Conservation (phyloP, 2,329 filamentous ascomycete genomes). For the Fusarium tanahbumbuense region DNA sequence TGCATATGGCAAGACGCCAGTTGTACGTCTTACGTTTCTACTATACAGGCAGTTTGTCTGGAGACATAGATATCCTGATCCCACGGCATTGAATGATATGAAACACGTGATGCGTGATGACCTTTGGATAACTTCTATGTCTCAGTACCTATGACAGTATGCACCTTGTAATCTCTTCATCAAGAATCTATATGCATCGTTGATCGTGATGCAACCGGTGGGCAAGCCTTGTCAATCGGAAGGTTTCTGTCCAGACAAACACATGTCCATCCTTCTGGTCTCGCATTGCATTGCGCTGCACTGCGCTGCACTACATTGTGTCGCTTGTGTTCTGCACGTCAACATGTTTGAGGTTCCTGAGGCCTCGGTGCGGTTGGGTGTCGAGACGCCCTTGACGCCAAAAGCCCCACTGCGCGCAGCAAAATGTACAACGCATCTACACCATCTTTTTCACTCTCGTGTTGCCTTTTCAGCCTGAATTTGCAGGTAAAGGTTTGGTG, state of each 20-base stretch:
- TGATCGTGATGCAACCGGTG: slow-evolving; percentile 35
- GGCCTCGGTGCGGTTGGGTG: slow-evolving; percentile 60
- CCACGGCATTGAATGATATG: slow-evolving; percentile 32
- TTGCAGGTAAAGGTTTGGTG: not conserved
- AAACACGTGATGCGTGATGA: not conserved
- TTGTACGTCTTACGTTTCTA: slow-evolving; percentile 32
- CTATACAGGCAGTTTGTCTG: slow-evolving; percentile 22
- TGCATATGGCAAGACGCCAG: slow-evolving; percentile 34
- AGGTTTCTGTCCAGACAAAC: slow-evolving; percentile 35
- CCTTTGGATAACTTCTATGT: not conserved
- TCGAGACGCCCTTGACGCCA: slow-evolving; percentile 59
- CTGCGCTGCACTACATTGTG: slow-evolving; percentile 9
- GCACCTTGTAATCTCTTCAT: slow-evolving; percentile 17
- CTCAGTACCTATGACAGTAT: not conserved
- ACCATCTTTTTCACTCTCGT: slow-evolving; percentile 38
- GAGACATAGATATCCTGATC: slow-evolving; percentile 23
- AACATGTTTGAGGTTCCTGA: slow-evolving; percentile 34
- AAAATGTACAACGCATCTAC: slow-evolving; percentile 62
- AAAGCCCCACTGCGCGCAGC: slow-evolving; percentile 48
- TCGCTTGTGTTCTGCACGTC: slow-evolving; percentile 39
- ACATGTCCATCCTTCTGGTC: slow-evolving; percentile 22
- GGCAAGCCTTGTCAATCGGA: slow-evolving; percentile 39
- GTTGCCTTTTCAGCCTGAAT: slow-evolving; percentile 31
- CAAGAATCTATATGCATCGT: slow-evolving; percentile 9
- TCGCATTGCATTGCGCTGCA: slow-evolving; percentile 25